Base-by-base conservation (phyloP, 768 basidiomycete species). In the Coprinopsis cinerea region DNA sequence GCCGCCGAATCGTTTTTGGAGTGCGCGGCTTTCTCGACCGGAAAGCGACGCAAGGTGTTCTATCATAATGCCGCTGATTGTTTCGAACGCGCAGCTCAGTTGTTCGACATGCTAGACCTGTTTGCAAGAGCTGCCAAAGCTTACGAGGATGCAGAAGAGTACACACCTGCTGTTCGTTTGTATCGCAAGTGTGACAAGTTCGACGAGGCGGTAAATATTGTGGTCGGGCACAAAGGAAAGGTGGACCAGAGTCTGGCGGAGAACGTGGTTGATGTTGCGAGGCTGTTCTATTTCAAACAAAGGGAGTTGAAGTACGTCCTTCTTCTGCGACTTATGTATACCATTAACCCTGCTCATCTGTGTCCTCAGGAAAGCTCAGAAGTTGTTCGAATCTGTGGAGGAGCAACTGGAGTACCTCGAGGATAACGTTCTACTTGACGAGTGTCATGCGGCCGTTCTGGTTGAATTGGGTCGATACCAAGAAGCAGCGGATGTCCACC, bases 371-470 rank as follows among this genome's bases (percentile, higher is more conserved):
- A 65, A 75, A 60, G 73, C 72, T 20, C 47, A 64, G 48, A 53
- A 61, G 5, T 59, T 86, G 2, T 87, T 87, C 51, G 52, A 65
- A 0, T 66, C 72, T 0, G 62, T 70, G 0, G 76, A 85, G 18
- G 78, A 82, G 18, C 69, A 70, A 17, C 53, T 82, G n/a, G 72
- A 75, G 30, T 87, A 79, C 51, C 67, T 81, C 15, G 75, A 82
- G 47, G 71, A 78, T 3, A 75, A 74, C 28, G 35, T 51, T 20
- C 25, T 51, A 14, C 62, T 86, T 4, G 76, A 80, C 54, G 51
- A 68, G 11, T 73, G 77, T 5, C 77, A 69, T 5, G 74, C 75
- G 0, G 60, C 63, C 0, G 54, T 84, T 6, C 64, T 82, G 11
- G 66, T 69, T 24, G 61, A 64, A 3, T 65, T 72, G 10, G 73